Evolutionary conservation across 495 filamentous ascomycete genomes (phyloP), one percentile per base, ranked within the genome.

Genomic region (Chaetomium tenue): DNA sequence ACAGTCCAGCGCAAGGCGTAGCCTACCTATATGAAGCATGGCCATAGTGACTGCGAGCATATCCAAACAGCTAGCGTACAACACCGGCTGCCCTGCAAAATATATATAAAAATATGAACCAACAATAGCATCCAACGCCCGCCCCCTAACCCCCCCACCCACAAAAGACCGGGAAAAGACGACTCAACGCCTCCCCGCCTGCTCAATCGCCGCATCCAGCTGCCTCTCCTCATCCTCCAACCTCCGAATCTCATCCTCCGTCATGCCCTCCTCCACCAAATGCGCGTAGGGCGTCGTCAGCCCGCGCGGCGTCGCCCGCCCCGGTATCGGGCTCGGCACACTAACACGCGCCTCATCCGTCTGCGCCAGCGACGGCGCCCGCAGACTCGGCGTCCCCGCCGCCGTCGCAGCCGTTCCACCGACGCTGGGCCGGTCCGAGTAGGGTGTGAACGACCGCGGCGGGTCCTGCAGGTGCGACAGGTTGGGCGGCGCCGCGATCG

Each of bases 231-330:
- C 80, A 59, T 82, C 80, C 59, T 82, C 80, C 30, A 82, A 48
- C 69, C 78, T 58, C 37, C 74, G 67, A 25, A 82, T 78, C 64
- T 82, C 76, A 3, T 78, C 79, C 28, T 74, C 75, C 55, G 80
- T 82, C 80, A 82, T 82, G 60, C 78, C 80, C 46, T 81, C 79
- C 64, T 82, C 80, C 28, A 82, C 75, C 48, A 82, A 62, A 46
- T 82, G 79, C 30, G 78, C 77, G 55, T 79, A 81, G 11, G 68
- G 73, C 58, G 72, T 64, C 55, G 58, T 30, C 60, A 73, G 57
- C 47, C 64, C 67, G 18, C 66, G 61, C 48, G 72, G 68, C 23
- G 73, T 67, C 25, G 63, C 44, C 42, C 71, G 63, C 25, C 74
- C 64, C 6, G 71, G 63, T 6, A 54, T 63, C n/a, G 65, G 57